These are phyloP conservation scores for Metarhizium brunneum DNA, from an alignment of 2,329 filamentous ascomycete species.

Conservation along the genomic window DNA sequence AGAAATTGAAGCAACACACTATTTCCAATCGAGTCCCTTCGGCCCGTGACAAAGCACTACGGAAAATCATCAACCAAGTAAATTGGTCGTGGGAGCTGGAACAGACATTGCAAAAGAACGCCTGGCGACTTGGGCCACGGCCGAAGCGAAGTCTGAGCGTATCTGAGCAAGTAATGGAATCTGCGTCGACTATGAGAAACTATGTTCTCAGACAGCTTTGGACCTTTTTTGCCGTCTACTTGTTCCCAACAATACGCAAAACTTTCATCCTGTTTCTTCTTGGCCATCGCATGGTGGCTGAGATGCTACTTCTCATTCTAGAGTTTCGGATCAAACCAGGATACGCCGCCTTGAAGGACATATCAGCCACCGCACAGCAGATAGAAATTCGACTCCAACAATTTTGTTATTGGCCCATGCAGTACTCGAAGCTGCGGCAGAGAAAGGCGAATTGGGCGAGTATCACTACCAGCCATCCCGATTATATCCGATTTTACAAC, in stretches of 20 bases:
- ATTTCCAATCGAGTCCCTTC: conserved; percentile 70
- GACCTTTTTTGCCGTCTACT: conserved; percentile 62
- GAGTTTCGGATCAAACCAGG: conserved; percentile 77
- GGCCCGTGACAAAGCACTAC: conserved; percentile 71
- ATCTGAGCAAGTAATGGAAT: conserved; percentile 88
- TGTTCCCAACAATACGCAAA: conserved; percentile 66
- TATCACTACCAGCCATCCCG: conserved; percentile 87
- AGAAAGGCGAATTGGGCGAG: conserved; percentile 91
- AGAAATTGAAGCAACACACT: conserved; percentile 83
- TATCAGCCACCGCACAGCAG: conserved; percentile 94
- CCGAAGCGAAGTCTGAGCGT: conserved; percentile 82
- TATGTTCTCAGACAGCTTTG: conserved; percentile 60
- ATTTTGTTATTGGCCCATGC: conserved; percentile 98
- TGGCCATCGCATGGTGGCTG: conserved; percentile 69
- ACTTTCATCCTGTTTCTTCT: conserved; percentile 72
- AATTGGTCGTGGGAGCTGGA: conserved; percentile 94
- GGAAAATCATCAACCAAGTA: conserved; percentile 80
- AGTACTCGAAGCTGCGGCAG: conserved; percentile 85
- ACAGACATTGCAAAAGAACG: conserved; percentile 78
- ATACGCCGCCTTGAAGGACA: conserved; percentile 81
- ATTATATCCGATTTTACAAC: conserved; percentile 99
- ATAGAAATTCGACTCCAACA: conserved; percentile 95
- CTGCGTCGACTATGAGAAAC: conserved; percentile 77
- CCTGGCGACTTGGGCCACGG: conserved; percentile 71
- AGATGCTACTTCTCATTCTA: conserved; percentile 66